Conservation (phyloP, 1,284 basidiomycete genomes). For the Erythrobasidium hasegawianum region DNA sequence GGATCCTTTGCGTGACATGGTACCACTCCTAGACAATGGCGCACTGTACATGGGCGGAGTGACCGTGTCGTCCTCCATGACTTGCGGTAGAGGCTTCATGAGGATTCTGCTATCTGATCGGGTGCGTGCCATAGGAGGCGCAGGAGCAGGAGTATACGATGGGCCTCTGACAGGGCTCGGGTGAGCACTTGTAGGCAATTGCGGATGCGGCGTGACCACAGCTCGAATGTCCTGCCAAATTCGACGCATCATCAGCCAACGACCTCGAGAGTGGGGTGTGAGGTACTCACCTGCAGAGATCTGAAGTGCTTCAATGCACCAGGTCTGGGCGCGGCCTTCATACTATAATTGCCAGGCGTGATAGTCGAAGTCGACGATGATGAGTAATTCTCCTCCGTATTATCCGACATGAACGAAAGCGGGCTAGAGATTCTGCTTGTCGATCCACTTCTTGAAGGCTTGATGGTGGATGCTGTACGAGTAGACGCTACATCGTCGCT, state of each 20-base stretch:
- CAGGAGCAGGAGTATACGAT: neutral
- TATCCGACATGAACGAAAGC: slow-evolving; percentile 15
- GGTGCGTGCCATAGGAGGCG: slow-evolving; percentile 35
- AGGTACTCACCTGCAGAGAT: slow-evolving; percentile 35
- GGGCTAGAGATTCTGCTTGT: slow-evolving; percentile 15
- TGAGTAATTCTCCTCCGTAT: neutral
- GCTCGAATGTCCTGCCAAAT: slow-evolving; percentile 40
- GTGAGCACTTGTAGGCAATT: neutral
- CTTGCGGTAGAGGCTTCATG: slow-evolving; percentile 6
- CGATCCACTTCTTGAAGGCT: slow-evolving; percentile 8
- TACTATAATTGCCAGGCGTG: neutral
- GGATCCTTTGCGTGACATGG: slow-evolving; percentile 22
- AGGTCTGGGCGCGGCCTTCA: neutral
- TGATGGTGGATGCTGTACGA: slow-evolving; percentile 15
- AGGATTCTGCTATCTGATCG: slow-evolving; percentile 34
- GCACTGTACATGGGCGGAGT: neutral
- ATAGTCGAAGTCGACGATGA: neutral
- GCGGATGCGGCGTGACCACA: slow-evolving; percentile 21
- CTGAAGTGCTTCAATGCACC: slow-evolving; percentile 36
- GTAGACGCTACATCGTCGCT: slow-evolving; percentile 14
- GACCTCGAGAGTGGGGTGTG: too few species aligned
- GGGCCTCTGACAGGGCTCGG: slow-evolving; percentile 1
- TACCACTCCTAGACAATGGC: slow-evolving; percentile 4
- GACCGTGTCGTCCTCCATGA: slow-evolving; percentile 16
- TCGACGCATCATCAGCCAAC: too few species aligned